Evolutionary conservation across 768 basidiomycete genomes (phyloP).

Genomic region (Auricularia heimuer): DNA sequence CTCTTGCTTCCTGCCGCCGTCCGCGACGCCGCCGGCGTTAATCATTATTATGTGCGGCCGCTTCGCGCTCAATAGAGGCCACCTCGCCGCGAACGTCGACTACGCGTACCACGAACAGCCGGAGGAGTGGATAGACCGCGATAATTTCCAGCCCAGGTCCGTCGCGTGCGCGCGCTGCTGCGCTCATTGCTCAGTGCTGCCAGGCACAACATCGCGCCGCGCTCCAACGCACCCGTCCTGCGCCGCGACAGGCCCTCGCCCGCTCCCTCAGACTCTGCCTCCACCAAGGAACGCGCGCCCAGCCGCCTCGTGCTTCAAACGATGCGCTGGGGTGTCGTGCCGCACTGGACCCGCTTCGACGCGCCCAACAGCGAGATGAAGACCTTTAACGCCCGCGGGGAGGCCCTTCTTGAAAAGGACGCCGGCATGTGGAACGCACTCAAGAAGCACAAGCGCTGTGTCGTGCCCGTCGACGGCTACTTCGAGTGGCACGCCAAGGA

Average conservation of each 20-base stretch:
- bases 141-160: constrained; percentile 39
- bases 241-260: constrained; percentile 29
- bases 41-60: constrained; percentile 49
- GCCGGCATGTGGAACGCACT: constrained; percentile 77
- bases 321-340: constrained; percentile 88
- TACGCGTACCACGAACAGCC: constrained; percentile 27
- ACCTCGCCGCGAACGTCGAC: background rate
- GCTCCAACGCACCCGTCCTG: constrained; percentile 67
- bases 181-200: background rate
- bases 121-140: constrained; percentile 51
- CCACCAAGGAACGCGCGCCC: background rate
- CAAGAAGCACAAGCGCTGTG: constrained; percentile 74
- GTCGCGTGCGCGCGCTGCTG: background rate
- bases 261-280: constrained; percentile 8
- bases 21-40: constrained; percentile 41
- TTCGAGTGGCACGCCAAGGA: constrained; percentile 92
- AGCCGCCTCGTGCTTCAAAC: constrained; percentile 53
- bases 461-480: constrained; percentile 79
- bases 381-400: constrained; percentile 86
- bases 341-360: constrained; percentile 73
- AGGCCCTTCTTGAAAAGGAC: constrained; percentile 62
- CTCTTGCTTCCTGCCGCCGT: constrained; percentile 24
- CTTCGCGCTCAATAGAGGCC: constrained; percentile 32
- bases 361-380: constrained; percentile 46
- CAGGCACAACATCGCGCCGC: constrained; percentile 79